These are phyloP conservation scores for Cyclocybe aegerita DNA, from an alignment of 768 basidiomycete genomes.

Conservation along the genomic window DNA sequence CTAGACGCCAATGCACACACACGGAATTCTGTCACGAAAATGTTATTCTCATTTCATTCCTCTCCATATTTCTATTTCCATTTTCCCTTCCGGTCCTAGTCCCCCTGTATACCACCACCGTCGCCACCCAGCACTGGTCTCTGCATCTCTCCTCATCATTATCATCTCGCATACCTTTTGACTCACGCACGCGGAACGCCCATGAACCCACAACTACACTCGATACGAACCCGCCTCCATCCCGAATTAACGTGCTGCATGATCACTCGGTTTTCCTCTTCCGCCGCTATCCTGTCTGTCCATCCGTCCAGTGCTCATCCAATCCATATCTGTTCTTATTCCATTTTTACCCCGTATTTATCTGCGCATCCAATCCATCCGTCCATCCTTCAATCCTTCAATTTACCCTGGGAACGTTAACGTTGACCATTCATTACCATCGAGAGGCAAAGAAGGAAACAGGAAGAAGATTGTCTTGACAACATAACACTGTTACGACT, in stretches of 20 bases:
- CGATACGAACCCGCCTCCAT: not conserved
- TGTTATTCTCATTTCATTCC: too few relatives aligned
- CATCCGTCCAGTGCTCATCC: not conserved
- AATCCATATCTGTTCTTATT: not conserved
- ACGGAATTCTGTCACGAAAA: too few relatives aligned
- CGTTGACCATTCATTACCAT: too few relatives aligned
- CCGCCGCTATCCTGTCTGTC: not conserved
- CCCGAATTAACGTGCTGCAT: not conserved
- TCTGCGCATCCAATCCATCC: not conserved
- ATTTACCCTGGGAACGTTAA: not conserved
- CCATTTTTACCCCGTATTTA: slow-evolving; percentile 5
- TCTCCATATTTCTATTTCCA: too few relatives aligned
- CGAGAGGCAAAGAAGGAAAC: not conserved
- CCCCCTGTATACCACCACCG: too few relatives aligned
- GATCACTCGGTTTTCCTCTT: not conserved
- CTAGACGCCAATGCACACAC: too few relatives aligned
- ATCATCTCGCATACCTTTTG: too few relatives aligned
- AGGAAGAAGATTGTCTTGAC: not conserved
- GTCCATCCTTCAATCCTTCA: not conserved
- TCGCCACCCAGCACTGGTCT: too few relatives aligned
- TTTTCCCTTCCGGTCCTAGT: too few relatives aligned
- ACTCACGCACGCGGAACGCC: too few relatives aligned
- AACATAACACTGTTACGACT: not conserved
- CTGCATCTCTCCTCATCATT: too few relatives aligned
- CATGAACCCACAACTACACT: not conserved